Conservation (phyloP, 2,329 filamentous ascomycete genomes). For the Penicillium sp. region DNA sequence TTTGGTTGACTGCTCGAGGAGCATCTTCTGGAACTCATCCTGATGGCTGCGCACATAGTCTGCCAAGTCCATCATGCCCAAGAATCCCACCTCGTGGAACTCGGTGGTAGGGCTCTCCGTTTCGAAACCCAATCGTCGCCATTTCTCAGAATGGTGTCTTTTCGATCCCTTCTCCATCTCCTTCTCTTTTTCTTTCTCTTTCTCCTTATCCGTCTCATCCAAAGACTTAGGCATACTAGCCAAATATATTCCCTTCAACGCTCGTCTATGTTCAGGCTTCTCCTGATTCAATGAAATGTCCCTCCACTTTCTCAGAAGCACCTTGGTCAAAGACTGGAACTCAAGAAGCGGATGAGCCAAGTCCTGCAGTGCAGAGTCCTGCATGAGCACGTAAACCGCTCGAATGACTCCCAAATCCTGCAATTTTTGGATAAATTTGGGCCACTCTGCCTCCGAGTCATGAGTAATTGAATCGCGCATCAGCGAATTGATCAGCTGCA, state of each 20-base stretch:
- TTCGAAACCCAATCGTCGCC: slow-evolving; percentile 87
- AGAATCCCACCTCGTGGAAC: slow-evolving; percentile 79
- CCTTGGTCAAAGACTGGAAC: slow-evolving; percentile 88
- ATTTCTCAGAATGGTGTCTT: slow-evolving; percentile 84
- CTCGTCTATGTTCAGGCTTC: slow-evolving; percentile 80
- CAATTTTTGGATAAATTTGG: slow-evolving; percentile 87
- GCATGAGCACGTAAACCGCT: slow-evolving; percentile 89
- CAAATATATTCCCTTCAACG: slow-evolving; percentile 80
- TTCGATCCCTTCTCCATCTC: slow-evolving; percentile 58
- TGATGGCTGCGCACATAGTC: slow-evolving; percentile 92
- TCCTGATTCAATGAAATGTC: slow-evolving; percentile 82
- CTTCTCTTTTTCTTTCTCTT: slow-evolving; percentile 35
- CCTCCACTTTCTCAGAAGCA: slow-evolving; percentile 82
- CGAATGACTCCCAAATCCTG: slow-evolving; percentile 93
- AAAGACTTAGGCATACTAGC: slow-evolving; percentile 60
- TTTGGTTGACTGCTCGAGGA: slow-evolving; percentile 81
- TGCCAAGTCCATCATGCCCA: slow-evolving; percentile 96
- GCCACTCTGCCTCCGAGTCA: slow-evolving; percentile 80
- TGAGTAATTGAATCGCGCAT: slow-evolving; percentile 86
- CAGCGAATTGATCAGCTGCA: slow-evolving; percentile 92
- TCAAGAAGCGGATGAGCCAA: slow-evolving; percentile 85
- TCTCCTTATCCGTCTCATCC: slow-evolving; percentile 28
- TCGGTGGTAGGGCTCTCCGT: slow-evolving; percentile 83
- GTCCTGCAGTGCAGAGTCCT: slow-evolving; percentile 87
- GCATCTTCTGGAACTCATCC: slow-evolving; percentile 85